Base-by-base conservation (phyloP, 495 filamentous ascomycete genomes). In the Terfezia claveryi region DNA sequence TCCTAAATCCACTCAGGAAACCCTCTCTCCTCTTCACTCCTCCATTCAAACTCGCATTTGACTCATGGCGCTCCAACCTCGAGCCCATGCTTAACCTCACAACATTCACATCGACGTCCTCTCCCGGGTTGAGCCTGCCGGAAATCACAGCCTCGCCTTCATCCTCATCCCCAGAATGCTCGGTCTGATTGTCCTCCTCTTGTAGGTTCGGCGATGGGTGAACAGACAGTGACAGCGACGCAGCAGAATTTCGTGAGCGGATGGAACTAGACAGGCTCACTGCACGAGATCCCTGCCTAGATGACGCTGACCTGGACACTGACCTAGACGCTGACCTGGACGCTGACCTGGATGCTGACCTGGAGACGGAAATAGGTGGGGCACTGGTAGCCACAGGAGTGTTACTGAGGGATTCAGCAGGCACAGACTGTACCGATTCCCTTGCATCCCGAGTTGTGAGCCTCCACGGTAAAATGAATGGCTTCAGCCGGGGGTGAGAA, bases 21-120 rank as follows among this genome's bases (percentile, higher is more conserved):
- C 58, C 37, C 50, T 54, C 17, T 54, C 58, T 23, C 36, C 52
- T 16, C 56, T 58, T 10, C 59, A 46, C 10, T 38, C 49, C 27
- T 61, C 57, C 44, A 36, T 46, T 6, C 55, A 49, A 11, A 32
- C 32, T 44, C 55, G 57, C 49, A 55, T 52, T 46, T 5, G 14
- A 14, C 12, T 46, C 41, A 14, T 46, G 12, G 3, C 41, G 12
- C 41, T 46, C 41, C 41, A 46, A 46, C 2, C 27, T 32, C 27
- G 27, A 32, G 27, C 27, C 27, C 27, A 32, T 32, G 27, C 27
- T 32, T 32, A 32, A 7, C 27, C 27, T 32, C 4, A 32, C 27
- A 32, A 32, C 27, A 32, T 32, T 32, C 2, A 32, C 27, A 32
- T 32, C 27, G 4, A 32, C 27, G 27, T 32, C 27, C 27, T 32